Conservation (phyloP, 2,329 filamentous ascomycete species). For the Aureobasidium sp. region DNA sequence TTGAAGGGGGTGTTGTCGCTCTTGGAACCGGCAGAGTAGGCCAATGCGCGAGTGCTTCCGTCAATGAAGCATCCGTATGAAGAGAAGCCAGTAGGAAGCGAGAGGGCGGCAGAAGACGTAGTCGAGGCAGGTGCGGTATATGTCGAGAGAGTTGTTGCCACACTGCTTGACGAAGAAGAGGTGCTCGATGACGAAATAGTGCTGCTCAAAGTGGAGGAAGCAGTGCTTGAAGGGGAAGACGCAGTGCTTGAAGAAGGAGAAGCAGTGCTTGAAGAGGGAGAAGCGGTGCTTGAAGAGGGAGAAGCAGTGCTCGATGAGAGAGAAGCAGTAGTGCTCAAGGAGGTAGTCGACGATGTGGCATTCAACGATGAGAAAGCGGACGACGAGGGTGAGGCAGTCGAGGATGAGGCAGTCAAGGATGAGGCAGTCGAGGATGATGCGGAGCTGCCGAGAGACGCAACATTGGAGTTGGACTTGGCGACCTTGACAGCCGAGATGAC, state of each 20-base stretch:
- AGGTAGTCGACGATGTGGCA: neutral
- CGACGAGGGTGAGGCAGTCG: neutral
- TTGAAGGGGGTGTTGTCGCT: constrained; percentile 18
- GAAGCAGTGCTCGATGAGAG: neutral
- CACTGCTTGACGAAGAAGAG: neutral
- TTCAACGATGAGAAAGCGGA: neutral
- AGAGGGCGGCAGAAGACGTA: constrained; percentile 4
- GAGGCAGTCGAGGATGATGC: neutral
- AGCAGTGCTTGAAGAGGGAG: neutral
- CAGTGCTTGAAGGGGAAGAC: neutral
- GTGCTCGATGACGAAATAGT: neutral
- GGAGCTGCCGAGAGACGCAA: constrained; percentile 13
- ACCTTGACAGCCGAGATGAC: constrained; percentile 13
- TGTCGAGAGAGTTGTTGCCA: constrained; percentile 13
- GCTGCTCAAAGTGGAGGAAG: neutral
- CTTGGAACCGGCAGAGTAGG: constrained; percentile 16
- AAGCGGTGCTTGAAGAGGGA: neutral
- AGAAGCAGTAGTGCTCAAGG: neutral
- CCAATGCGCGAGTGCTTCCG: constrained; percentile 18
- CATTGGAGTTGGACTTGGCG: constrained; percentile 18
- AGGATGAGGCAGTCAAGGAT: neutral
- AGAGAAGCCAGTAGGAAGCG: constrained; percentile 16
- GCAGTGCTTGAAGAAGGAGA: neutral
- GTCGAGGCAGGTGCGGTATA: constrained; percentile 12
- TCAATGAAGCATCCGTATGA: constrained; percentile 25